These are phyloP conservation scores for Cryptococcus floricola DNA, from an alignment of 1,284 basidiomycete species.

Conservation along the genomic window DNA sequence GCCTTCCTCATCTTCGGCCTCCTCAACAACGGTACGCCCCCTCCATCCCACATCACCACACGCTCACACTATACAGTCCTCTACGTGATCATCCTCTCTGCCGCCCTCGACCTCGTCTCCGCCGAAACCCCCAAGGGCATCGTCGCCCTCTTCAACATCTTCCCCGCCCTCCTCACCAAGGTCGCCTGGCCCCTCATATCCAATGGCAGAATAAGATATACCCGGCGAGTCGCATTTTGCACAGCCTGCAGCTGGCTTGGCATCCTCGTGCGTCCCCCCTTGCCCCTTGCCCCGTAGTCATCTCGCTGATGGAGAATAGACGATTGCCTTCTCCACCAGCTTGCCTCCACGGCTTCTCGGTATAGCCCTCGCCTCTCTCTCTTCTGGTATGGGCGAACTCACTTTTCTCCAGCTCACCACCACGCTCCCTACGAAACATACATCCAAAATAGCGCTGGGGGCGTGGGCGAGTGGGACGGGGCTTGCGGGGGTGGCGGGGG, in stretches of 20 bases:
- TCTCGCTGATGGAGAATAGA: constrained; percentile 51
- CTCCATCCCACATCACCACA: not conserved
- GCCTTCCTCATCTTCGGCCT: constrained; percentile 48
- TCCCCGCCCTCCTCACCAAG: constrained; percentile 76
- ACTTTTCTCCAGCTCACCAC: constrained; percentile 94
- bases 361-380: constrained; percentile 84
- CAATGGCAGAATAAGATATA: constrained; percentile 75
- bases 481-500: constrained; percentile 87
- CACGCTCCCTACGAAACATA: constrained; percentile 49
- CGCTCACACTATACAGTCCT: constrained; percentile 57
- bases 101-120: constrained; percentile 89
- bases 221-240: constrained; percentile 69
- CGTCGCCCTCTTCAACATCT: constrained; percentile 86
- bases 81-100: constrained; percentile 94
- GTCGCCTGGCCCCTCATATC: constrained; percentile 89
- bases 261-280: constrained; percentile 61
- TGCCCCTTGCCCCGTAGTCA: not conserved
- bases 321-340: constrained; percentile 71
- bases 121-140: constrained; percentile 81
- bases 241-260: constrained; percentile 68
- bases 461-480: constrained; percentile 89
- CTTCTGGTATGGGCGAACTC: constrained; percentile 86
- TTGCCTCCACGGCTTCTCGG: constrained; percentile 73
- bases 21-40: constrained; percentile 44
- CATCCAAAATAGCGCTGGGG: constrained; percentile 53